A percentile compares a stretch with the other conserved stretches of the same genome.
These are phyloP conservation scores for Oropetium thomaeum DNA, from an alignment of 176 grass and related monocot species.

Conservation along the genomic window DNA sequence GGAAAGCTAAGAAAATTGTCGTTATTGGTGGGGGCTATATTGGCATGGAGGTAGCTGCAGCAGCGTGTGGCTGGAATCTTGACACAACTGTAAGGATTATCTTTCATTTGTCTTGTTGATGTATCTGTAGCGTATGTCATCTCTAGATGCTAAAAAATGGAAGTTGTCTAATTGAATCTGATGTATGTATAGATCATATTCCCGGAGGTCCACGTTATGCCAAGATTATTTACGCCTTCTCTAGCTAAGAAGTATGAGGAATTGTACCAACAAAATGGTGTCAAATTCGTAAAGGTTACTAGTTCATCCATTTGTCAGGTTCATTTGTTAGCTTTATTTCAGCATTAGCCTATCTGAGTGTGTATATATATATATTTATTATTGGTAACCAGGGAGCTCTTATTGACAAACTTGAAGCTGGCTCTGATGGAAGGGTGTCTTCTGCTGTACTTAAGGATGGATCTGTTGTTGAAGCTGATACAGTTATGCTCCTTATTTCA, in stretches of 20 bases:
- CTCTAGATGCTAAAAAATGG: not conserved
- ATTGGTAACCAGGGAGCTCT: conserved; percentile 41
- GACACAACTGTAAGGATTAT: conserved; percentile 75
- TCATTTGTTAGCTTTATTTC: not conserved
- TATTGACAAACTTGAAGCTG: conserved; percentile 85
- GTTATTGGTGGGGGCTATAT: conserved; percentile 98
- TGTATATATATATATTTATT: conserved; percentile 29
- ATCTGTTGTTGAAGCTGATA: conserved; percentile 79
- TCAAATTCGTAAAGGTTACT: conserved; percentile 80
- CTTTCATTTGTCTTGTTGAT: conserved; percentile 32
- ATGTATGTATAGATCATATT: conserved; percentile 74
- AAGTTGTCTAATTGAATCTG: not conserved
- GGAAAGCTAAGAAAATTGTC: conserved; percentile 70
- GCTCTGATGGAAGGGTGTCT: conserved; percentile 78
- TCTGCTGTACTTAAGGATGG: conserved; percentile 87
- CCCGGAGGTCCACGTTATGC: conserved; percentile 81
- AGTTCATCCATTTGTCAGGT: conserved; percentile 13
- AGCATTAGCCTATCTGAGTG: not conserved
- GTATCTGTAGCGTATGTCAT: not conserved
- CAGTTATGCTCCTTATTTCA: conserved; percentile 40
- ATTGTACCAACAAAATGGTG: conserved; percentile 76
- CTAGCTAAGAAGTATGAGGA: conserved; percentile 88
- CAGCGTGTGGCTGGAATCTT: conserved; percentile 86
- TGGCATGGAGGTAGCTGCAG: conserved; percentile 95
- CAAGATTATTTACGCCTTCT: conserved; percentile 92